Base-by-base conservation (phyloP, 768 basidiomycete genomes). In the Pleurotus tuoliensis region DNA sequence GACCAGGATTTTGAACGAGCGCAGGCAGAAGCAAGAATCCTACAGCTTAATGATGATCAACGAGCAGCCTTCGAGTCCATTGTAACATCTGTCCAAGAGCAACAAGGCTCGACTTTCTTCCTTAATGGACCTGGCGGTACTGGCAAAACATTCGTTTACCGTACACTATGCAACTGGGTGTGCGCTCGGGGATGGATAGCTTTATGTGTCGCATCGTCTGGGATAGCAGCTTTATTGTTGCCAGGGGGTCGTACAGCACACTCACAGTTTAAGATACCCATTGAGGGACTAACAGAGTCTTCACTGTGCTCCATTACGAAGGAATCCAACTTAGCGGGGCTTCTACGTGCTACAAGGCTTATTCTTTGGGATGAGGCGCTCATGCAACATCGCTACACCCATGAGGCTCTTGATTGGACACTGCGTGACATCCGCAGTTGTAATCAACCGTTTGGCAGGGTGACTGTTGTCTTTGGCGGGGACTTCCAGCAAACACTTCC, bases 231-330 rank as follows among this genome's bases (percentile, higher is more conserved):
- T 9, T 30, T 79, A 6, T 6, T 30, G 1, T 7, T 30, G 30
- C 30, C 30, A 9, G 73, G 75, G 44, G 80, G 80, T 1, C 62
- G 71, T 2, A 83, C 81, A 18, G 69, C 77, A 0, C 77, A 83
- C 58, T 80, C 76, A 0, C 61, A 59, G 5, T 82, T 82, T 66
- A 75, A 77, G 55, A 78, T 80, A 43, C 80, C 79, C 0, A 69
- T 81, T 34, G 63, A 70, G 4, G 57, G 51, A 24, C 51, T 68
- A 5, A 22, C 56, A 62, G 67, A 70, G 2, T 43, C 52, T 1
- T 70, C 69, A 0, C 41, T 57, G 1, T 80, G 76, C 62, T 57
- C 18, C 8, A 71, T 80, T 38, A 30, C 62, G 3, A 77, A 76
- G 51, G 55, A 71, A 18, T 56, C 56, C 43, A n/a, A 15, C 1